These are phyloP conservation scores for Starmerella tilneyi DNA, from an alignment of 805 yeast genomes.

Conservation along the genomic window DNA sequence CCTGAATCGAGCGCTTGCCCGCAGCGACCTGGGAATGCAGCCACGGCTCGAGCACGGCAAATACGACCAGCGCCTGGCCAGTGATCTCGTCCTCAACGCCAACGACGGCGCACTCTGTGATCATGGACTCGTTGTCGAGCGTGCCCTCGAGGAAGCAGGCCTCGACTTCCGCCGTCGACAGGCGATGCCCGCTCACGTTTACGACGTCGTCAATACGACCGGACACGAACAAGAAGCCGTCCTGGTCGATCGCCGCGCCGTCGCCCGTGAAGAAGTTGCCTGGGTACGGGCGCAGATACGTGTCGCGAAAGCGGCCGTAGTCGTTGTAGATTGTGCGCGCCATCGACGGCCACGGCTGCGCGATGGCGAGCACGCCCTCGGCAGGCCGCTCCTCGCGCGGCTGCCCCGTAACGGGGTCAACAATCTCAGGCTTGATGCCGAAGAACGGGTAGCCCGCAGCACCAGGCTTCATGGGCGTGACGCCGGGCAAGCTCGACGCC, in stretches of 20 bases:
- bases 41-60: constrained; percentile 46
- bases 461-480: constrained; percentile 92
- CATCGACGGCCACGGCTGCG: constrained; percentile 96
- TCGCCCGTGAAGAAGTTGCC: constrained; percentile 95
- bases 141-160: constrained; percentile 44
- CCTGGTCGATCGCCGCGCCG: constrained; percentile 95
- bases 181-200: constrained; percentile 93
- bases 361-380: constrained; percentile 90
- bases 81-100: constrained; percentile 92
- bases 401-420: constrained; percentile 86
- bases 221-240: constrained; percentile 94
- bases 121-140: constrained; percentile 62
- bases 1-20: constrained; percentile 31
- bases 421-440: constrained; percentile 81
- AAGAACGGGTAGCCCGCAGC: constrained; percentile 94
- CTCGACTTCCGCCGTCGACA: constrained; percentile 97
- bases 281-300: constrained; percentile 86
- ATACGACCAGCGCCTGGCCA: constrained; percentile 95
- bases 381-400: constrained; percentile 80
- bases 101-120: constrained; percentile 93
- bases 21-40: constrained; percentile 44
- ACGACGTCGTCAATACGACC: constrained; percentile 99
- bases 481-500: constrained; percentile 90
- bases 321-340: constrained; percentile 91
- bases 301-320: constrained; percentile 76